Evolutionary conservation across 108 stramenopile species (phyloP).

Genomic region (Cyclotella choctawhatcheeana): DNA sequence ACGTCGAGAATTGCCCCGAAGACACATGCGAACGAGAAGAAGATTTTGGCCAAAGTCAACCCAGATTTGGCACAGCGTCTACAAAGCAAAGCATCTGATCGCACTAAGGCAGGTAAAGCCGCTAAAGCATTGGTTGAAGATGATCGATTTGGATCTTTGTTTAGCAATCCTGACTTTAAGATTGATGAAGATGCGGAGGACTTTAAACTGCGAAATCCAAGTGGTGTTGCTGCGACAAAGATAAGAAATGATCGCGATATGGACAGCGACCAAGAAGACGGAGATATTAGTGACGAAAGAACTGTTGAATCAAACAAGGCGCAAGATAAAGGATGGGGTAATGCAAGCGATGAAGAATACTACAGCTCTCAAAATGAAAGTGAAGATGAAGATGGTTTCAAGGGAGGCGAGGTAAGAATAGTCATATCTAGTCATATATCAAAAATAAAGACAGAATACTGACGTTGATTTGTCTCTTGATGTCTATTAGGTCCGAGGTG

Average conservation of each 20-base stretch:
- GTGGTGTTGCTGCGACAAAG: conserved; percentile 77
- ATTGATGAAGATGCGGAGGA: conserved; percentile 95
- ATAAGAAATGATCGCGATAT: conserved; percentile 73
- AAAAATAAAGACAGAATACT: not conserved
- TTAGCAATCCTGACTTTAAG: conserved; percentile 93
- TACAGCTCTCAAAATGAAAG: conserved; percentile 55
- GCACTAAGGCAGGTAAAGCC: conserved; percentile 77
- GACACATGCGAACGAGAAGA: conserved; percentile 43
- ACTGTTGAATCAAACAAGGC: conserved; percentile 36
- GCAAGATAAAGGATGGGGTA: conserved; percentile 41
- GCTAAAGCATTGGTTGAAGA: conserved; percentile 86
- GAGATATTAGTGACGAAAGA: conserved; percentile 40
- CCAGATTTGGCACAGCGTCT: conserved; percentile 81
- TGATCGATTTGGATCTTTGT: conserved; percentile 94
- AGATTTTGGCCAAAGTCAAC: conserved; percentile 69
- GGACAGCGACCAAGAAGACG: conserved; percentile 85
- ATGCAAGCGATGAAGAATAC: conserved; percentile 51
- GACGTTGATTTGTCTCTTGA: not conserved
- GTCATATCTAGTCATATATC: not conserved
- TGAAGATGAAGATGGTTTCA: conserved; percentile 87
- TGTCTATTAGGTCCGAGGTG: conserved; percentile 59
- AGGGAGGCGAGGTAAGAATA: conserved; percentile 70
- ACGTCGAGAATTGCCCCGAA: conserved; percentile 85
- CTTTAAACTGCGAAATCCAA: conserved; percentile 95
- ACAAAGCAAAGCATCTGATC: conserved; percentile 59